Evolutionary conservation across 2,329 filamentous ascomycete genomes (phyloP), one percentile per base, ranked within the genome.

Genomic region (Arthrobotrys sinensis): DNA sequence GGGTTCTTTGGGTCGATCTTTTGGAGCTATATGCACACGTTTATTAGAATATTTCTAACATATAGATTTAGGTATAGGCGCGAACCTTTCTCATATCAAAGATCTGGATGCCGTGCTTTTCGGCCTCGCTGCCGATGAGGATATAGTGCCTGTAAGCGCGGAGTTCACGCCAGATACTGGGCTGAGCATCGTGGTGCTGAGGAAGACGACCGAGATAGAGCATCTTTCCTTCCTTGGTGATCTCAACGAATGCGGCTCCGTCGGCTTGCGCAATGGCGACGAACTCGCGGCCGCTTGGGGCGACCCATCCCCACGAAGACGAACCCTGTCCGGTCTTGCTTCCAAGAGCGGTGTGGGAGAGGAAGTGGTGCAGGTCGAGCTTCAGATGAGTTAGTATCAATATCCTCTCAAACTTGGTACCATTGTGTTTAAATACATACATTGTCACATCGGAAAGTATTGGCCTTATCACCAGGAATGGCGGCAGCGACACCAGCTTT

Each of bases 61-160:
- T 40, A 50, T 3, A 40, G 14, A 5, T 5, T n/a, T 8, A 28
- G 32, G 19, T 45, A 10, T 46, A 5, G 34, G 45, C 12, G 65
- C 64, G 14, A 57, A 81, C 79, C 79, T 82, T 81, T 8, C 85
- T 86, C 87, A 90, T 86, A 83, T 91, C 89, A 81, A 91, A 91
- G 83, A 90, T 86, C 83, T 90, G 89, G 55, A 91, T 86, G 38
- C 88, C 87, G 82, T 90, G 89, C 80, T 85, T 82, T 50, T 82
- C 80, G 38, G 87, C 86, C 79, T 87, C 86, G 11, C 83, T 83
- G n/a, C 85, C 85, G 72, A 85, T 85, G 70, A 84, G 81, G 64
- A 85, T 84, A 70, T 85, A 86, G 73, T 84, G 82, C 70, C 85
- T 83, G 81, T 85, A 80, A 73, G 83, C 80, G 69, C 84, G 82